Base-by-base conservation (phyloP, 331 rosid species). In the Arachis monticola region DNA sequence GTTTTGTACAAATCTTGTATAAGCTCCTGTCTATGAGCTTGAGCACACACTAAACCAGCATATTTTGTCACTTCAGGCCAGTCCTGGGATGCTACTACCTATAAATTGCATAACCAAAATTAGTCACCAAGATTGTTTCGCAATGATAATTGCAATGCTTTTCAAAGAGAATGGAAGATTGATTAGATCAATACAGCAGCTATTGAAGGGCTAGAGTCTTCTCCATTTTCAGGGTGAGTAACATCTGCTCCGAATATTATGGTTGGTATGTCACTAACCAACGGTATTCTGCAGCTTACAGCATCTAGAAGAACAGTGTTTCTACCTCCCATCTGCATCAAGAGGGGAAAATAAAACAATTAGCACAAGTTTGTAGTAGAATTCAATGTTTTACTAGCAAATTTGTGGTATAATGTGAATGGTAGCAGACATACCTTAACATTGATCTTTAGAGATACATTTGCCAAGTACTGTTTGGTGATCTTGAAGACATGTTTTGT, bases 61-160 rank as follows among this genome's bases (percentile, higher is more conserved):
- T 93, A 93, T 73, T 93, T 91, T 67, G 98, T 93, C 79, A 93
- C 98, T 69, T 93, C 98, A 5, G 98, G 98, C 98, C 98, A 93
- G 80, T 93, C 98, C 84, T 93, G 97, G 50, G 98, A 93, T 69
- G 98, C 98, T 76, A 93, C 98, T 22, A 93, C 98, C 98, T 93
- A 83, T 77, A 87, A n/a, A 57, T 62, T 75, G 59, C 59, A 53
- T 46, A 78, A 61, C 13, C 72, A 46, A 13, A n/a, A 77, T 87
- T 56, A 78, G 77, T 79, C 59, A 51, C 59, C 12, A 64, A 74
- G 65, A 70, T 48, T 69, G 47, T 67, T 32, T 3, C 38, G 3
- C 64, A 56, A 69, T 12, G 42, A 73, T 56, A 35, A 63, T 2
- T 63, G 42, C 13, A 2, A 40, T 38, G n/a, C 46, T 57, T 62